Base-by-base conservation (phyloP, 75 land plant species). In the Sequoia sempervirens region DNA sequence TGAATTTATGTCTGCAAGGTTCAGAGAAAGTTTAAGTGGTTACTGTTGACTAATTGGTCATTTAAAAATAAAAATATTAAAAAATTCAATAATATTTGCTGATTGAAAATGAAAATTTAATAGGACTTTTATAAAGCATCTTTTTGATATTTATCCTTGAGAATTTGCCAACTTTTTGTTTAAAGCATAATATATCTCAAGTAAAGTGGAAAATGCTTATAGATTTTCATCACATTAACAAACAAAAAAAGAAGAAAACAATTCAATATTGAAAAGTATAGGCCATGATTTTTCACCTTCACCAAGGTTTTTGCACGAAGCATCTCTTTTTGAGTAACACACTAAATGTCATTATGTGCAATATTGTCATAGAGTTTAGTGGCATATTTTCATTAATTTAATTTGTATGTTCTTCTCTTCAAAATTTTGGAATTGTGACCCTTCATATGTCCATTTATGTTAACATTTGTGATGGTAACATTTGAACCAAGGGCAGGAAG, bases 401-500 rank as follows among this genome's bases (percentile, higher is more conserved):
- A 45, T 46, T 45, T 78, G 50, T 2, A 43, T 78, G 17, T 26
- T 78, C 23, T 78, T 78, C 28, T 76, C 79, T 76, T 26, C 45
- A 76, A 23, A 43, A 76, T 23, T 78, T 78, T 26, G 45, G 30
- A 10, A 6, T 12, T 32, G 13, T 69, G 73, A 30, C 32, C 73
- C 73, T 69, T 69, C 13, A 69, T 30, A 69, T 32, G 73, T 32
- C 2, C 32, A 11, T 32, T 69, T 30, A 14, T 69, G 50, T 78
- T 8, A 78, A 43, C 23, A 78, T 45, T 75, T 43, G 43, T 26
- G 43, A 7, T 76, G 47, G 11, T n/a, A 41, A 76, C 11, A 7
- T 76, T 78, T 78, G 28, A 75, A 45, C 28, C 4, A 38, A 75
- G 10, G 37, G 30, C 69, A 96, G 96, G 94, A 90, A 93, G 82